Percentiles rank a stretch among this genome's conserved stretches.
These are phyloP conservation scores for Artemisia tridentata DNA, from an alignment of 129 eudicot genomes.

Conservation along the genomic window DNA sequence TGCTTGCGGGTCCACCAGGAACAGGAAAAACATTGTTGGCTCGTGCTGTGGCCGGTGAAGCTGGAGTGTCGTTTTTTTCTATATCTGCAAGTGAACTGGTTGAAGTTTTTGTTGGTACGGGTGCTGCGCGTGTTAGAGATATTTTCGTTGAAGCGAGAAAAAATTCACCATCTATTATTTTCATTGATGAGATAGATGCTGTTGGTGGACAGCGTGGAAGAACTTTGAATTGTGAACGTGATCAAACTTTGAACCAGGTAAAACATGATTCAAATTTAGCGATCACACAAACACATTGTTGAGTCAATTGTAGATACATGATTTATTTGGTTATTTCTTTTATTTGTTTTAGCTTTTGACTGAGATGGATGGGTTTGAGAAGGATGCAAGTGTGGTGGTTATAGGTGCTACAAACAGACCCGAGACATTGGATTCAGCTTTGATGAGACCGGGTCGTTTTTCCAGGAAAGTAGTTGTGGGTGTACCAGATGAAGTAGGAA, in stretches of 20 bases:
- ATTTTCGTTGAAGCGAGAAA: conserved; percentile 47
- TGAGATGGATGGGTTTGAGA: conserved; percentile 59
- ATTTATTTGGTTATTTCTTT: not conserved
- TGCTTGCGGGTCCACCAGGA: conserved; percentile 61
- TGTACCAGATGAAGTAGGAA: conserved; percentile 50
- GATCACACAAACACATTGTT: not conserved
- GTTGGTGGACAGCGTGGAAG: conserved; percentile 68
- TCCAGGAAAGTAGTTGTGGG: conserved; percentile 52
- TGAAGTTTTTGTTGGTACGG: conserved; percentile 40
- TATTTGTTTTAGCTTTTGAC: conserved; percentile 43
- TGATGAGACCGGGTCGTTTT: conserved; percentile 54
- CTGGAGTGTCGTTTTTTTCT: conserved; percentile 38
- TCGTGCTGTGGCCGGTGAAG: conserved; percentile 53
- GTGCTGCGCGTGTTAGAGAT: conserved; percentile 44
- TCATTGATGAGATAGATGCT: conserved; percentile 54
- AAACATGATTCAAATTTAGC: not conserved
- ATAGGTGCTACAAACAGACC: conserved; percentile 58
- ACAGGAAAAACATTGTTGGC: conserved; percentile 59
- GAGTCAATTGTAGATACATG: too few species aligned
- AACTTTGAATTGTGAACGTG: conserved; percentile 61
- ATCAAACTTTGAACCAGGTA: conserved; percentile 62
- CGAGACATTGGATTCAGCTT: conserved; percentile 48
- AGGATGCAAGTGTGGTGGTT: conserved; percentile 51
- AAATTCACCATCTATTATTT: conserved; percentile 46
- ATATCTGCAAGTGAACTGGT: conserved; percentile 41